Conservation (phyloP, 495 filamentous ascomycete genomes). For the Jackrogersella minutella region DNA sequence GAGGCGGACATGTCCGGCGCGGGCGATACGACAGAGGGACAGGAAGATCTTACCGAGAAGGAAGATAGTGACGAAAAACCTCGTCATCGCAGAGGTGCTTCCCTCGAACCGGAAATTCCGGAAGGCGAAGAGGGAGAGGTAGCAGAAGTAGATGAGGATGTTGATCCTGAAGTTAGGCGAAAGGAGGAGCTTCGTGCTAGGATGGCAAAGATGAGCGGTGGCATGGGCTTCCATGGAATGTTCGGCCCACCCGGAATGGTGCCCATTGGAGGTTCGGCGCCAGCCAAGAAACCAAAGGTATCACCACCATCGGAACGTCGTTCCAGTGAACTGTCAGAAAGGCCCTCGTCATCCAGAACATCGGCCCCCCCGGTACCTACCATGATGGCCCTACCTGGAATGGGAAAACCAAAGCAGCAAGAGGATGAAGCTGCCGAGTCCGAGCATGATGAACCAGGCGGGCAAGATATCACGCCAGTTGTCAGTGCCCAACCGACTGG, state of each 20-base stretch:
- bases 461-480: conserved; percentile 41
- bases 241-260: conserved; percentile 83
- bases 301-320: conserved; percentile 54
- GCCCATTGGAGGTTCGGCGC: conserved; percentile 61
- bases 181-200: conserved; percentile 89
- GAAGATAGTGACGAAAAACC: conserved; percentile 74
- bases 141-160: conserved; percentile 80
- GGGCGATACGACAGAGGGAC: conserved; percentile 82
- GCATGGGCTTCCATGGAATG: conserved; percentile 97
- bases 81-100: conserved; percentile 37
- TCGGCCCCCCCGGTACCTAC: conserved; percentile 72
- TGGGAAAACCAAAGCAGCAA: conserved; percentile 56
- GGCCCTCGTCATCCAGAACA: conserved; percentile 53
- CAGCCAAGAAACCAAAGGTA: conserved; percentile 71
- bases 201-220: conserved; percentile 98
- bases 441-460: conserved; percentile 46
- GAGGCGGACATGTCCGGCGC: conserved; percentile 91
- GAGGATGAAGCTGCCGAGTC: conserved; percentile 55
- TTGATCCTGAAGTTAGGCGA: conserved; percentile 87
- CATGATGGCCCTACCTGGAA: conserved; percentile 78
- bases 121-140: conserved; percentile 67
- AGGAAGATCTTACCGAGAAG: conserved; percentile 75
- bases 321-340: conserved; percentile 58
- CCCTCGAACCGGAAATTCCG: conserved; percentile 51
- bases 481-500: conserved; percentile 48